These are phyloP conservation scores for Radiomyces spectabilis DNA, from an alignment of 192 early-diverging fungal genomes.

Conservation along the genomic window DNA sequence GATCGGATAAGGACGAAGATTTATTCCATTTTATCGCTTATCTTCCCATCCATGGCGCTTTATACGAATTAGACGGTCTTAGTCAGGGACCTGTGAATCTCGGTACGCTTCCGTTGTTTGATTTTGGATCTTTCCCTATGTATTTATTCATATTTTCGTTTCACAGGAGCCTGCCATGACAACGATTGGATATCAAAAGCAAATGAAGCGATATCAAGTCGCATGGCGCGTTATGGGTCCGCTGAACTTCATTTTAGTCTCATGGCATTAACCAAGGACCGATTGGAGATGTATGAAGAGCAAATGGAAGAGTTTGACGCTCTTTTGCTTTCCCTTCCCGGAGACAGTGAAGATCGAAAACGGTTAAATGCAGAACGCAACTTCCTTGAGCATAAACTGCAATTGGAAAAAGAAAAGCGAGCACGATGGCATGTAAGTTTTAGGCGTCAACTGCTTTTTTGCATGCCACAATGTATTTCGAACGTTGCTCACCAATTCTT, in stretches of 20 bases:
- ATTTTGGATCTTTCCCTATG: background rate
- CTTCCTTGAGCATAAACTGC: constrained; percentile 40
- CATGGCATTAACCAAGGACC: constrained; percentile 69
- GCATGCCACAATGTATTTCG: background rate
- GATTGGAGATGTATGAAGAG: constrained; percentile 44
- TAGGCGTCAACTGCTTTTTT: background rate
- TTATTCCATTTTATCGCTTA: constrained; percentile 79
- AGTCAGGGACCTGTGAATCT: constrained; percentile 59
- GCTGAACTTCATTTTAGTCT: constrained; percentile 74
- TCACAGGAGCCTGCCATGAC: constrained; percentile 49
- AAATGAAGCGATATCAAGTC: constrained; percentile 55
- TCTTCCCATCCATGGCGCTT: constrained; percentile 57
- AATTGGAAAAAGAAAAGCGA: constrained; percentile 55
- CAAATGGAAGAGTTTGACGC: constrained; percentile 40
- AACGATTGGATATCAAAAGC: constrained; percentile 60
- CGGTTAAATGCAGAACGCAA: constrained; percentile 47
- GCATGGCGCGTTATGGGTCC: constrained; percentile 53
- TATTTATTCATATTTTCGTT: background rate
- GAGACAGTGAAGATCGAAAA: constrained; percentile 26
- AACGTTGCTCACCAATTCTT: background rate
- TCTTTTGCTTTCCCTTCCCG: constrained; percentile 25
- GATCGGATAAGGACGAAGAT: constrained; percentile 57
- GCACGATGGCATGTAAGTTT: constrained; percentile 40
- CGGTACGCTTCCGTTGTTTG: constrained; percentile 9
- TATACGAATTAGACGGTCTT: constrained; percentile 78